Conservation (phyloP, 306 rosid species). For the Echinosophora koreensis region DNA sequence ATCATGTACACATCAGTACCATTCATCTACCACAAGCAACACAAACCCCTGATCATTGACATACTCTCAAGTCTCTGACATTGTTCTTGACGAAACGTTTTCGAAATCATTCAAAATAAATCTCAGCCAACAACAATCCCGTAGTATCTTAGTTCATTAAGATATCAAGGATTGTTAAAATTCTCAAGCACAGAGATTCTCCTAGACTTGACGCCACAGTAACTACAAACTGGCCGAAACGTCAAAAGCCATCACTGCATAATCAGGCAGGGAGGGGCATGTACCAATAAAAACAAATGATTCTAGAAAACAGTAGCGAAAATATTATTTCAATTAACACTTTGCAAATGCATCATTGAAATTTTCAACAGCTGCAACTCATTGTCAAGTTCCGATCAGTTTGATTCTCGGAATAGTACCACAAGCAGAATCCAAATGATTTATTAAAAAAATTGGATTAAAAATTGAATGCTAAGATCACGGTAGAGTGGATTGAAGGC, state of each 20-base stretch:
- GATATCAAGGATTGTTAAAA: slow-evolving; percentile 13
- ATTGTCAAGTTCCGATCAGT: not conserved
- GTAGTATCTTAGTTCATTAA: not conserved
- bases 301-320: not conserved
- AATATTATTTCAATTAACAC: not conserved
- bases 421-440: not conserved
- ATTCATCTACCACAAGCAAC: slow-evolving; percentile 7
- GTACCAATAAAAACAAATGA: slow-evolving; percentile 36
- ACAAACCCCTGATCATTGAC: slow-evolving; percentile 5
- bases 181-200: not conserved
- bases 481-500: slow-evolving; percentile 15
- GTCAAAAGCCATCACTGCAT: not conserved
- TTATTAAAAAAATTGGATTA: not conserved
- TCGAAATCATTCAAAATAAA: slow-evolving; percentile 22
- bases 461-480: not conserved
- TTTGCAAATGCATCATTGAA: not conserved
- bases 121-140: slow-evolving; percentile 32
- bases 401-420: not conserved
- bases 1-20: slow-evolving; percentile 4
- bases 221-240: slow-evolving; percentile 25
- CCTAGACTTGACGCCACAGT: not conserved
- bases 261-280: slow-evolving; percentile 17
- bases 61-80: slow-evolving; percentile 14
- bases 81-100: not conserved
- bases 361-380: not conserved